Evolutionary conservation across 306 rosid species (phyloP).

Genomic region (Inga laurina): DNA sequence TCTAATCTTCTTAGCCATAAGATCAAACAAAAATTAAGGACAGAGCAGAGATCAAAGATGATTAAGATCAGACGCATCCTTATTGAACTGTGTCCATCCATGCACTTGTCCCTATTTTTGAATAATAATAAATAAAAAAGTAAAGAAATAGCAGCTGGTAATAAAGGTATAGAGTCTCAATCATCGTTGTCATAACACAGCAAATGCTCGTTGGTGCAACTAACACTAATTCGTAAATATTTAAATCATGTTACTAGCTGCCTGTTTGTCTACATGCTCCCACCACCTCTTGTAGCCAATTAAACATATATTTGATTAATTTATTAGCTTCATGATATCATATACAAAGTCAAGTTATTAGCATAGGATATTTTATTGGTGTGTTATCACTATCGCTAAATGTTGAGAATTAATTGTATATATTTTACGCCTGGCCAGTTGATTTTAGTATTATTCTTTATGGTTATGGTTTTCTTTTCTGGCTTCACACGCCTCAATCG

Average conservation of each 20-base stretch:
- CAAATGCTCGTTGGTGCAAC: slow-evolving; percentile 4
- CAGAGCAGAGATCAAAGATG: background rate
- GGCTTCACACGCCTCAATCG: background rate
- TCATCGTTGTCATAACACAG: background rate
- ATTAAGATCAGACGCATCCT: background rate
- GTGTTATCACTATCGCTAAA: background rate
- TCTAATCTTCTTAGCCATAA: background rate
- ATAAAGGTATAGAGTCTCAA: background rate
- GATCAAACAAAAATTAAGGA: background rate
- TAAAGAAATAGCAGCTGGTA: background rate
- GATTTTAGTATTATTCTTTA: no score
- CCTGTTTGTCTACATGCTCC: background rate
- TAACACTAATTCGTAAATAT: background rate
- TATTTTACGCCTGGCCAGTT: background rate
- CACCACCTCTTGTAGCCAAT: background rate
- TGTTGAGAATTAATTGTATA: background rate
- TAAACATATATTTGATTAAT: background rate
- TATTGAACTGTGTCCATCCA: background rate
- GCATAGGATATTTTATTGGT: background rate
- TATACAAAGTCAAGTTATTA: background rate
- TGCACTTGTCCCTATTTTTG: background rate
- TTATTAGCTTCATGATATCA: background rate
- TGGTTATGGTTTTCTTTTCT: background rate
- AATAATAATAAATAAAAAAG: background rate
- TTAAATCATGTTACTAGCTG: background rate